Conservation (phyloP, 352 stramenopile genomes). For the Phytopythium vexans region DNA sequence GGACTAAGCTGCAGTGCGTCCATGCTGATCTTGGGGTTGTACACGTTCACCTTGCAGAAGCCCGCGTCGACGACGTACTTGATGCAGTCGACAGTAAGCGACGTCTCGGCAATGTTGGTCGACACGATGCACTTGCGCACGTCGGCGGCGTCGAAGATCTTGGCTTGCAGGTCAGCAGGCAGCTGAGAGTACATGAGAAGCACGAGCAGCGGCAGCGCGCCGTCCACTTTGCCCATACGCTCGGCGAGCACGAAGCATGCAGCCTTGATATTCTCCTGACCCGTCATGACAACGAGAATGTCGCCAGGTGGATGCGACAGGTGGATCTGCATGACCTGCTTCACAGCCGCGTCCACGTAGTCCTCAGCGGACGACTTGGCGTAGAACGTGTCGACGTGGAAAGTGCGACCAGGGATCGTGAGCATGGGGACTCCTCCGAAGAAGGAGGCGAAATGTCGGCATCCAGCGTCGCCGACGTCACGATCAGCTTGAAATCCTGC, state of each 20-base stretch:
- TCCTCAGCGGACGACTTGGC: conserved; percentile 95
- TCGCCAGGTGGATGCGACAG: conserved; percentile 96
- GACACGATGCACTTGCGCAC: conserved; percentile 97
- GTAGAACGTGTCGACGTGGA: conserved; percentile 83
- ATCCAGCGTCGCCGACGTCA: conserved; percentile 97
- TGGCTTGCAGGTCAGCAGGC: conserved; percentile 96
- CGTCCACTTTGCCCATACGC: conserved; percentile 90
- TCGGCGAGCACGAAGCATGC: conserved; percentile 94
- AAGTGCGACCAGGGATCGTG: conserved; percentile 92
- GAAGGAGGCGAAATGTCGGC: conserved; percentile 97
- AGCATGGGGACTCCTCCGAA: conserved; percentile 98
- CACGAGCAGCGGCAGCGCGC: conserved; percentile 93
- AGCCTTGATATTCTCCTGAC: conserved; percentile 98
- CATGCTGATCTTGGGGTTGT: conserved; percentile 99
- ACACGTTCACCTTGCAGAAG: conserved; percentile 99
- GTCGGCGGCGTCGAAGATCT: conserved; percentile 96
- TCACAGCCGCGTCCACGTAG: conserved; percentile 98
- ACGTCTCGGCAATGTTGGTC: conserved; percentile 98
- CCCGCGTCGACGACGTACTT: conserved; percentile 98
- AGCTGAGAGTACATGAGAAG: conserved; percentile 99
- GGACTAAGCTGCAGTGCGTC: conserved; percentile 95
- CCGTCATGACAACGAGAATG: conserved; percentile 99
- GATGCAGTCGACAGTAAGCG: conserved; percentile 95
- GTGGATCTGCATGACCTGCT: conserved; percentile 98
- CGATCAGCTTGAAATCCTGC: conserved; percentile 90